Base-by-base conservation (phyloP, 306 rosid genomes). In the Fragaria nilgerrensis region DNA sequence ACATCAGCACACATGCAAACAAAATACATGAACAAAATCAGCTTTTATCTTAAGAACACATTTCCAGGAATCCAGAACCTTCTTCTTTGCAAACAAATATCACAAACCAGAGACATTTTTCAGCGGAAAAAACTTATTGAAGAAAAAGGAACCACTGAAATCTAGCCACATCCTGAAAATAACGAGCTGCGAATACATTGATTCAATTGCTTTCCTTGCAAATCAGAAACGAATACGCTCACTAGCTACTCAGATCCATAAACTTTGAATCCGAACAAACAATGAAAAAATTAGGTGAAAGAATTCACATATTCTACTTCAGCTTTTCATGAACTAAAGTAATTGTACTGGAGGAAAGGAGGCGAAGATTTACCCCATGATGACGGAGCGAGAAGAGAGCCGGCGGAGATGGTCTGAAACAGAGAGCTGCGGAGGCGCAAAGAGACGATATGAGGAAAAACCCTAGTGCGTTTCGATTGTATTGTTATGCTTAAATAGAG, bases 331-430 rank as follows among this genome's bases (percentile, higher is more conserved):
- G 34, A 58, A 2, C 19, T 49, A 7, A 39, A 39, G 43, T 17
- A 53, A 52, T 3, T 2, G 16, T 36, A 14, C 6, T 19, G 32
- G 29, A n/a, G 19, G 11, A 43, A 13, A 22, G 34, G 45, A 66
- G 19, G 50, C 0, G 37, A 50, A 11, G 53, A 75, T 88, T 73
- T 32, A 88, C 89, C 92, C 95, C 92, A 90, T 90, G 83, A 59
- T 75, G 79, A 74, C 11, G 15, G 72, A 27, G 37, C 44, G 74
- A 73, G 75, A 68, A 29, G 73, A 78, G 15, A 44, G 53, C 34
- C 50, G 63, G 37, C 20, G 47, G 47, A 43, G 68, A 16, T 16
- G 68, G 41, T 72, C 25, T 66, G 68, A 17, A 27, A 29, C 37
- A 16, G 17, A 71, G 81, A 69, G 61, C 27, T 22, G 68, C 59